A percentile compares a stretch with the other conserved stretches of the same genome.
Conservation (phyloP, 148 eudicot species). For the Rhododendron ferrugineum region DNA sequence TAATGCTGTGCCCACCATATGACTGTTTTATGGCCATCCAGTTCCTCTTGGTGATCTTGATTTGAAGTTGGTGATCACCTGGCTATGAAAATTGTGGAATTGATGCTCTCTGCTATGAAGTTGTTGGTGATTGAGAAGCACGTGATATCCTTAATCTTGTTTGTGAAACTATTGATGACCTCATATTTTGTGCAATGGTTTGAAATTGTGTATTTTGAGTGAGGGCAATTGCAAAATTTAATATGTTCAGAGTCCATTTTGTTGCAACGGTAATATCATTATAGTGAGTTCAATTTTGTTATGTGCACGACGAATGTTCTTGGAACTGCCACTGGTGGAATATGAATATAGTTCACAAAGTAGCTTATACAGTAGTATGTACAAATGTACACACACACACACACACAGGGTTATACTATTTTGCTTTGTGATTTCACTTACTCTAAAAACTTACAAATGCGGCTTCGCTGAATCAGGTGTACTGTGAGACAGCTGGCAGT, state of each 20-base stretch:
- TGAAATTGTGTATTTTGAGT: background rate
- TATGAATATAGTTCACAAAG: background rate
- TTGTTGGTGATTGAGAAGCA: background rate
- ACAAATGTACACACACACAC: background rate
- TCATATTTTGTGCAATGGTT: background rate
- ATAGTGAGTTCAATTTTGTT: background rate
- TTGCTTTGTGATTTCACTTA: background rate
- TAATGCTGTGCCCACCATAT: background rate
- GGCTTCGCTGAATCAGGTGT: conserved; percentile 41
- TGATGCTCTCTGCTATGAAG: background rate
- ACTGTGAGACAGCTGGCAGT: conserved; percentile 58
- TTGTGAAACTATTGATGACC: background rate
- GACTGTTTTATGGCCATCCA: background rate
- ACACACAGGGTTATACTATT: background rate
- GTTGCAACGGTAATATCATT: background rate
- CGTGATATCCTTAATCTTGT: background rate
- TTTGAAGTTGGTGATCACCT: background rate
- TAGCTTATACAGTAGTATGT: background rate
- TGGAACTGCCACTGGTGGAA: background rate
- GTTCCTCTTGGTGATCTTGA: background rate
- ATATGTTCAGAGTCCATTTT: background rate
- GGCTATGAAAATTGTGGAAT: background rate
- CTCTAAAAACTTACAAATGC: background rate
- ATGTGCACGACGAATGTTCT: background rate
- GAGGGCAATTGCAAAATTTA: background rate